Conservation (phyloP, 2,329 filamentous ascomycete genomes). For the Verticillium nubilum region DNA sequence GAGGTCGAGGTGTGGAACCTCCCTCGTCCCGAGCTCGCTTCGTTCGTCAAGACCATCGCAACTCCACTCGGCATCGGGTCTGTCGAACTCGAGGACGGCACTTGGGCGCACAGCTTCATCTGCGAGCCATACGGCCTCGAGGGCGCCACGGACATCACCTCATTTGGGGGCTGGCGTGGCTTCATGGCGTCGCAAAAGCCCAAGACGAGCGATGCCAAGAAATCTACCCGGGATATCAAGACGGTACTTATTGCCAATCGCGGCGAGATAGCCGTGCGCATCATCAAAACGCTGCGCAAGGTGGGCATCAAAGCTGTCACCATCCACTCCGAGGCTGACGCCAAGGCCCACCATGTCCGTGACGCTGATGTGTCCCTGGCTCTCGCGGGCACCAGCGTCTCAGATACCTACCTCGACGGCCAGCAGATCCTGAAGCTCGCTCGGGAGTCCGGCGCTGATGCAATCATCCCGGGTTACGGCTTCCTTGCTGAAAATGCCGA, state of each 20-base stretch:
- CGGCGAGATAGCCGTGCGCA: conserved; percentile 69
- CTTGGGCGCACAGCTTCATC: conserved; percentile 29
- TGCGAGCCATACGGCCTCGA: conserved; percentile 28
- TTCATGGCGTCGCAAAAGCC: conserved; percentile 14
- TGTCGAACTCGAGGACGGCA: conserved; percentile 24
- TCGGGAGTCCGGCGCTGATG: conserved; percentile 40
- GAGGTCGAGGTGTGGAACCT: conserved; percentile 30
- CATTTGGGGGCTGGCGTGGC: conserved; percentile 23
- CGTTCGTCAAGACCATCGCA: conserved; percentile 25
- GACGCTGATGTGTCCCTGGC: conserved; percentile 63
- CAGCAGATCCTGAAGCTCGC: conserved; percentile 53
- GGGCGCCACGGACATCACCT: conserved; percentile 23
- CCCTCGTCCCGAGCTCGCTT: conserved; percentile 20
- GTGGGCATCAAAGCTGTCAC: conserved; percentile 65
- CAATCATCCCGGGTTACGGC: conserved; percentile 62
- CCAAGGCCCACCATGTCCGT: conserved; percentile 61
- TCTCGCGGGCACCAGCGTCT: conserved; percentile 42
- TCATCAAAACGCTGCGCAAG: conserved; percentile 60
- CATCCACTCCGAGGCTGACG: conserved; percentile 60
- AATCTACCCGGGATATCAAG: conserved; percentile 11
- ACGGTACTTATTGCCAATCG: conserved; percentile 64
- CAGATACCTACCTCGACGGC: conserved; percentile 59
- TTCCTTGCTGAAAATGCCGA: conserved; percentile 60
- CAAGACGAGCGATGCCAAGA: not conserved
- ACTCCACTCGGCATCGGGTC: conserved; percentile 28